phyloP scores from a whole-genome alignment of 2,329 filamentous ascomycete genomes.

The Emmonsiellopsis sp. region DNA sequence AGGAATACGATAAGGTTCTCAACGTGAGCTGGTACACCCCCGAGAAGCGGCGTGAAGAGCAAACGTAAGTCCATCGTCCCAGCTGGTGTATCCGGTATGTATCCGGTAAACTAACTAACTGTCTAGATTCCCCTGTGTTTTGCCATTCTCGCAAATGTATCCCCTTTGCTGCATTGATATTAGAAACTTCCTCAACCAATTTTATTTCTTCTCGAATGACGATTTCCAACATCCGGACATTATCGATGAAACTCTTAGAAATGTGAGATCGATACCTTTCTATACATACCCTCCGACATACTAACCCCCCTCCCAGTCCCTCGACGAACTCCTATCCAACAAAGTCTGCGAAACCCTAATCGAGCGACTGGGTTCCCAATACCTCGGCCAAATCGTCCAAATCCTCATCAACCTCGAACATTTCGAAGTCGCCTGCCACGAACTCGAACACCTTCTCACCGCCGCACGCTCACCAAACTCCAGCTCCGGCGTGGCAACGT shows the following conservation, averaged over 20 bases:
- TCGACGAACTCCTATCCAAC: slow-evolving; percentile 89
- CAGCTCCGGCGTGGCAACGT: slow-evolving; percentile 62
- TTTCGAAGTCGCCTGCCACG: slow-evolving; percentile 85
- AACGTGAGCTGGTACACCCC: slow-evolving; percentile 94
- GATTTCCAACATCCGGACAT: slow-evolving; percentile 85
- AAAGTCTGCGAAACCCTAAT: slow-evolving; percentile 89
- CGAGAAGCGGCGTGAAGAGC: slow-evolving; percentile 64
- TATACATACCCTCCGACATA: slow-evolving; percentile 2
- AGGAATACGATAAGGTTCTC: slow-evolving; percentile 92
- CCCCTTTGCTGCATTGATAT: slow-evolving; percentile 97
- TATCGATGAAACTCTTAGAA: slow-evolving; percentile 83
- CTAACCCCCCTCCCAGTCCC: slow-evolving; percentile 45
- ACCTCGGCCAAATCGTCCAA: slow-evolving; percentile 94
- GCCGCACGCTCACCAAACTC: slow-evolving; percentile 74
- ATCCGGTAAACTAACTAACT: slow-evolving; percentile 17
- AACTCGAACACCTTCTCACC: slow-evolving; percentile 79
- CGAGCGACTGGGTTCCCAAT: slow-evolving; percentile 81
- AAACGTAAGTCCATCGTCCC: slow-evolving; percentile 49
- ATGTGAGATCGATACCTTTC: slow-evolving; percentile 38
- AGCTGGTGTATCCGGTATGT: slow-evolving; percentile 5
- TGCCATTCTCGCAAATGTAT: slow-evolving; percentile 99
- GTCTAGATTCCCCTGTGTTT: slow-evolving; percentile 75
- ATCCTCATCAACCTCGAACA: slow-evolving; percentile 97
- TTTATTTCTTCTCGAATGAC: slow-evolving; percentile 95
- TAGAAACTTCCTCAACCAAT: slow-evolving; percentile 93